phyloP scores from a whole-genome alignment of 2,329 filamentous ascomycete genomes.

The Sporothrix euskadiensis region DNA sequence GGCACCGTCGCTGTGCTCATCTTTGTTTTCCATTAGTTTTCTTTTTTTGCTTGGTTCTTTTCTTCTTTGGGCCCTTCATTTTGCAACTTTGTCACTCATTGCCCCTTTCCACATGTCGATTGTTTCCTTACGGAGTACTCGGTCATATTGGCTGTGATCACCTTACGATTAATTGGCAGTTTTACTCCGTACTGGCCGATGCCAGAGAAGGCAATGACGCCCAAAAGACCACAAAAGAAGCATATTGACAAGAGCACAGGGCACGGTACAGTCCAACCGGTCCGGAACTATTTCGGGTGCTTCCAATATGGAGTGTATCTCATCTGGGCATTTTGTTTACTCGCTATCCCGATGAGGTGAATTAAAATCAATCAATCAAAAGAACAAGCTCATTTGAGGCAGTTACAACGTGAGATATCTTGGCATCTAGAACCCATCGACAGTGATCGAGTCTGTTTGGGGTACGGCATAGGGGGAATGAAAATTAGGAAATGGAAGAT shows the following conservation, averaged over 20 bases:
- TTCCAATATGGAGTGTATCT: not conserved
- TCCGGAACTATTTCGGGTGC: not conserved
- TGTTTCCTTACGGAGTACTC: not conserved
- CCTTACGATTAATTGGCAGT: not conserved
- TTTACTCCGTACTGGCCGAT: not conserved
- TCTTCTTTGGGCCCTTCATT: not conserved
- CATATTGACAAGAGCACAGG: slow-evolving; percentile 1
- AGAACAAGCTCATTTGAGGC: not conserved
- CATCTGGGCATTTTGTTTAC: not conserved
- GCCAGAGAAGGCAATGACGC: not conserved
- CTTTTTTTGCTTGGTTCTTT: not conserved
- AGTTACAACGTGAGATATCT: not conserved
- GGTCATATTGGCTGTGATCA: not conserved
- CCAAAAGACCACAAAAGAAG: not conserved
- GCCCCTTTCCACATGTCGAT: not conserved
- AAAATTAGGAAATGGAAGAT: not conserved
- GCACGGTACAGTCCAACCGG: not conserved
- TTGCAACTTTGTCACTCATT: not conserved
- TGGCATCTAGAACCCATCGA: slow-evolving; percentile 8
- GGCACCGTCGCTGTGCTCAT: not conserved
- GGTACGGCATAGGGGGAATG: not conserved
- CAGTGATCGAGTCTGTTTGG: not conserved
- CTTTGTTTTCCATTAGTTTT: not conserved
- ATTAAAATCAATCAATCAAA: not conserved
- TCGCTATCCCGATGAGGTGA: not conserved